Evolutionary conservation across 2,329 filamentous ascomycete species (phyloP).

Genomic region (Ploettnerulaceae sp.): DNA sequence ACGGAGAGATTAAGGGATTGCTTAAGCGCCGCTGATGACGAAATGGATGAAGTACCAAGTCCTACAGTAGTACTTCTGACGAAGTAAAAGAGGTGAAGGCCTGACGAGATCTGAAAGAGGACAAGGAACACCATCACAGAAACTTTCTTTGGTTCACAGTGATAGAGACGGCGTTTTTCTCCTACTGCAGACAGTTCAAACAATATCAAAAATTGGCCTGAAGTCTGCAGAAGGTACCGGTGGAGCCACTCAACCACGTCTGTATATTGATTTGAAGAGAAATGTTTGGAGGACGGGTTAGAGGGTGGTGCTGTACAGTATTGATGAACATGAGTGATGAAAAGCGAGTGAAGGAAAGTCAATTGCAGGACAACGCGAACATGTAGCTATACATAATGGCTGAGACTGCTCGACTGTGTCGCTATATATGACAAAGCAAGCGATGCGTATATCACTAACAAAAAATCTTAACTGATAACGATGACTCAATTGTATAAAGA

Average conservation of each 20-base stretch:
- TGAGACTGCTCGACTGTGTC: not conserved
- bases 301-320: not conserved
- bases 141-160: constrained; percentile 43
- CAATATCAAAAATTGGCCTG: too few species aligned
- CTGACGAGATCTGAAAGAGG: constrained; percentile 38
- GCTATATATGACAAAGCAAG: not conserved
- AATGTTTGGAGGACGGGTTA: not conserved
- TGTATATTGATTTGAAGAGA: not conserved
- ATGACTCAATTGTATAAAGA: too few species aligned
- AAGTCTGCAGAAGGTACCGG: too few species aligned
- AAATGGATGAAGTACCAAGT: constrained; percentile 50
- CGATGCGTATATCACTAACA: not conserved
- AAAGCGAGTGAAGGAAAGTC: too few species aligned
- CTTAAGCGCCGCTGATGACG: constrained; percentile 45
- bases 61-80: constrained; percentile 34
- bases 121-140: constrained; percentile 40
- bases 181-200: constrained; percentile 4
- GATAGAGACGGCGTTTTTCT: constrained; percentile 36
- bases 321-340: not conserved
- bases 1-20: constrained; percentile 4
- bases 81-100: constrained; percentile 38
- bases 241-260: not conserved
- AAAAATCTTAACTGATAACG: not conserved
- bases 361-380: not conserved
- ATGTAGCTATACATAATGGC: constrained; percentile 2